phyloP scores from a whole-genome alignment of 768 basidiomycete genomes.

The Leccinum obscurum region DNA sequence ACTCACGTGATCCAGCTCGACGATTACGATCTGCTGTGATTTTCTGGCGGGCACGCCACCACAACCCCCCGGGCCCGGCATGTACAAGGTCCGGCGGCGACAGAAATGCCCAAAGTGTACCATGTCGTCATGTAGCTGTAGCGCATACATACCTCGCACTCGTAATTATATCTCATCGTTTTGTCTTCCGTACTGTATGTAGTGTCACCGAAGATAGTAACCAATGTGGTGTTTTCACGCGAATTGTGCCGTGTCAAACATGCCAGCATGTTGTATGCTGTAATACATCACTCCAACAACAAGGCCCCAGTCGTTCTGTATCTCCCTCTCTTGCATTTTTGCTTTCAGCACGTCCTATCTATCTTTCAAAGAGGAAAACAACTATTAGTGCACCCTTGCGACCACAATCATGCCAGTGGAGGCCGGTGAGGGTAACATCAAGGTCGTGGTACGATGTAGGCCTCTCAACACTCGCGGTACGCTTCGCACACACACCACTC shows the following conservation, averaged over 20 bases:
- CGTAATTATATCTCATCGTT: background rate
- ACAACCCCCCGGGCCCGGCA: background rate
- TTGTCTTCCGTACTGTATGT: conserved; percentile 4
- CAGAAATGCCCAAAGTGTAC: background rate
- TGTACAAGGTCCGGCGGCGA: background rate
- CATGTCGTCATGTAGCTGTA: conserved; percentile 4
- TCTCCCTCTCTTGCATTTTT: conserved; percentile 4
- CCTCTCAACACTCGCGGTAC: conserved; percentile 93
- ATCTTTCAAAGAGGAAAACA: conserved; percentile 15
- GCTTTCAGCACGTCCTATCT: conserved; percentile 8
- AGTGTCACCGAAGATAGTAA: conserved; percentile 1
- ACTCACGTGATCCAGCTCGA: conserved; percentile 63
- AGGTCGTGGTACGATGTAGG: conserved; percentile 93
- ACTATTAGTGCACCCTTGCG: conserved; percentile 18
- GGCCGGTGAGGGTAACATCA: conserved; percentile 85
- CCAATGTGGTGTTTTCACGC: conserved; percentile 24
- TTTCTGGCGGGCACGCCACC: background rate
- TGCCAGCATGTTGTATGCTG: conserved; percentile 7
- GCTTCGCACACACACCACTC: conserved; percentile 27
- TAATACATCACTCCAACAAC: conserved; percentile 8
- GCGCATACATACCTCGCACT: background rate
- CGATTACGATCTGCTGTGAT: conserved; percentile 85
- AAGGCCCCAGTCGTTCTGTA: conserved; percentile 4
- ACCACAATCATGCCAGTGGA: conserved; percentile 56
- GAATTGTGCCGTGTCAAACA: conserved; percentile 18